A percentile compares a stretch with the other conserved stretches of the same genome.
These are phyloP conservation scores for Glarea lozoyensis DNA, from an alignment of 495 filamentous ascomycete genomes.

Conservation along the genomic window DNA sequence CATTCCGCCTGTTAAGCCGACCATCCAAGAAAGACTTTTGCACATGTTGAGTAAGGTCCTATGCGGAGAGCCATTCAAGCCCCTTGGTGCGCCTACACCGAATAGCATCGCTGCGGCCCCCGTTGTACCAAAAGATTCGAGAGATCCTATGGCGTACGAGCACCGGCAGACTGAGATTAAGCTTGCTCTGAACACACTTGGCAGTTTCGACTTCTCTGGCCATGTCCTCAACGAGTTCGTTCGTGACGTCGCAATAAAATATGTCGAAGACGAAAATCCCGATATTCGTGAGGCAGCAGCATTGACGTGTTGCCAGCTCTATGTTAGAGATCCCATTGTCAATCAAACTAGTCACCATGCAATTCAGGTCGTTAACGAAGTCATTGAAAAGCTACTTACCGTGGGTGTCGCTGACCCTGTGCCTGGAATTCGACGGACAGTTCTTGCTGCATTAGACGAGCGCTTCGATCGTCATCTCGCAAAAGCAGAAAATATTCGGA, in stretches of 20 bases:
- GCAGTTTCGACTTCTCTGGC: slow-evolving; percentile 91
- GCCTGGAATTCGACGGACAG: slow-evolving; percentile 76
- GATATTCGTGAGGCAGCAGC: slow-evolving; percentile 92
- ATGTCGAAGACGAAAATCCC: slow-evolving; percentile 89
- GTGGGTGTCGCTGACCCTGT: slow-evolving; percentile 90
- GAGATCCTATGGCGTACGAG: slow-evolving; percentile 58
- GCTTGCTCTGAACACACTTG: slow-evolving; percentile 82
- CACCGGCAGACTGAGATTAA: slow-evolving; percentile 84
- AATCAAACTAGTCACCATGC: slow-evolving; percentile 96
- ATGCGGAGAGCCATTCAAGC: slow-evolving; percentile 82
- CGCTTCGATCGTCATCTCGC: slow-evolving; percentile 93
- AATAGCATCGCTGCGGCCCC: slow-evolving; percentile 61
- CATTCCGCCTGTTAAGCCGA: slow-evolving; percentile 85
- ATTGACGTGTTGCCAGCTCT: slow-evolving; percentile 94
- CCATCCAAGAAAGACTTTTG: slow-evolving; percentile 86
- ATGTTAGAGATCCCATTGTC: slow-evolving; percentile 92
- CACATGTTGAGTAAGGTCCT: slow-evolving; percentile 93
- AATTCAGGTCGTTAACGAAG: slow-evolving; percentile 91
- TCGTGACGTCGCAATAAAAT: slow-evolving; percentile 94
- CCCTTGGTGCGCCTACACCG: slow-evolving; percentile 71
- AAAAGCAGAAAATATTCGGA: slow-evolving; percentile 92
- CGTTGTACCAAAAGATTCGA: slow-evolving; percentile 77
- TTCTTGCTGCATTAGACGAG: slow-evolving; percentile 78
- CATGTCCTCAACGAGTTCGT: slow-evolving; percentile 97
- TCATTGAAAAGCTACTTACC: slow-evolving; percentile 91